Evolutionary conservation across 169 alveolate genomes (phyloP).

Genomic region (Babesia sp.): DNA sequence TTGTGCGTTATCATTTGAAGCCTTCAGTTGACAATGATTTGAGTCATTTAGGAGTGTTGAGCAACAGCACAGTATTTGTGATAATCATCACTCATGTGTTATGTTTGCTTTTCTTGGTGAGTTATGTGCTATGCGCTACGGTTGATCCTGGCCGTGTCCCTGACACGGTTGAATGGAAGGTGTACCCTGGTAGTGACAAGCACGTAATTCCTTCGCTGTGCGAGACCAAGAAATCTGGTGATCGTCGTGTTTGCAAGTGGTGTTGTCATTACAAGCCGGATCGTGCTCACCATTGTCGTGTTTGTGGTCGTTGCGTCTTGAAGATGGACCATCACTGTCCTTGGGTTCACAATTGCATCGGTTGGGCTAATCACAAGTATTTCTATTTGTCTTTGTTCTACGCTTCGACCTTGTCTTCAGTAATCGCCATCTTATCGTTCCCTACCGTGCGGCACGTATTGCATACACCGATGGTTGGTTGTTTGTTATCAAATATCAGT

Average conservation of each 20-base stretch:
- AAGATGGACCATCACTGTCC: conserved; percentile 92
- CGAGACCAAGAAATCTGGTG: conserved; percentile 76
- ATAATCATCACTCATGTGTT: conserved; percentile 50
- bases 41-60: conserved; percentile 36
- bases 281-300: conserved; percentile 81
- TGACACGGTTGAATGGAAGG: conserved; percentile 81
- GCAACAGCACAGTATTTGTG: conserved; percentile 47
- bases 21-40: conserved; percentile 40
- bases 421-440: conserved; percentile 72
- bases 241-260: conserved; percentile 77
- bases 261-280: conserved; percentile 78
- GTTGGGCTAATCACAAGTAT: conserved; percentile 86
- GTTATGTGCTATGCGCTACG: conserved; percentile 78
- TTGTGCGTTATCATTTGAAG: conserved; percentile 40
- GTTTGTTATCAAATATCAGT: background rate
- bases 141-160: conserved; percentile 85
- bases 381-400: conserved; percentile 80
- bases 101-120: conserved; percentile 69
- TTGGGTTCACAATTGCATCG: conserved; percentile 88
- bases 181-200: conserved; percentile 35
- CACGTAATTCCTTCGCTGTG: conserved; percentile 33
- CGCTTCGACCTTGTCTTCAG: conserved; percentile 69
- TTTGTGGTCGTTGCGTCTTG: conserved; percentile 83
- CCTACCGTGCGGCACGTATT: conserved; percentile 59
- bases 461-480: conserved; percentile 19